Base-by-base conservation (phyloP, 2,329 filamentous ascomycete species). In the Metarhizium album region DNA sequence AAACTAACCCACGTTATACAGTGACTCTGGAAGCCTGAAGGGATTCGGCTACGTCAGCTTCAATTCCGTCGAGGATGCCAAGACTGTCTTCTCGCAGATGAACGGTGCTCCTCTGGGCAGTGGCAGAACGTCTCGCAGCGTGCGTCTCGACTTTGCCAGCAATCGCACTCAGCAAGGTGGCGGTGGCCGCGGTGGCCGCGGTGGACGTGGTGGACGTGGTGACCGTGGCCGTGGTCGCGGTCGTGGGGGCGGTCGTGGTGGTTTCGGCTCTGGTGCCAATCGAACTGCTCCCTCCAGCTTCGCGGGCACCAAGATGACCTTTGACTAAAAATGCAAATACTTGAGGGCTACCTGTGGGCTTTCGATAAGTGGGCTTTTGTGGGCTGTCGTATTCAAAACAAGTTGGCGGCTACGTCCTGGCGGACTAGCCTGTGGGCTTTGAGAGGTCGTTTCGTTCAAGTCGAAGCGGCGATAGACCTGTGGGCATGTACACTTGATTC, bases 21-120 rank as follows among this genome's bases (percentile, higher is more conserved):
- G 83, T 67, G 89, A 95, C 54, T 82, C 82, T 55, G 90, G 89
- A 57, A 80, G 83, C 60, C 83, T 85, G 65, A 95, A 95, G 83
- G 90, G 90, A 52, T 95, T 94, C 69, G 90, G 88, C 50, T 96
- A 96, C 67, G 84, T 95, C 56, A 84, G 84, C 64, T 95, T 91
- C 76, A 73, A 74, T 60, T 86, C 85, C 18, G 68, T 93, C 55
- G 89, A 95, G 27, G 90, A 95, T 62, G 88, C 90, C 62, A 87
- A 85, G 72, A 71, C 74, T 60, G 90, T 83, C 23, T 81, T 88
- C 60, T 76, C 84, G 60, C 72, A 75, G 52, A 77, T 87, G 66
- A 83, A 87, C 60, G 88, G 88, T 57, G 74, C 75, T 51, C 69
- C 77, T 53, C 75, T 82, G 55, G 78, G 79, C 48, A 66, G 72